These are phyloP conservation scores for Aspergillus chevalieri DNA, from an alignment of 2,329 filamentous ascomycete species.

Conservation along the genomic window DNA sequence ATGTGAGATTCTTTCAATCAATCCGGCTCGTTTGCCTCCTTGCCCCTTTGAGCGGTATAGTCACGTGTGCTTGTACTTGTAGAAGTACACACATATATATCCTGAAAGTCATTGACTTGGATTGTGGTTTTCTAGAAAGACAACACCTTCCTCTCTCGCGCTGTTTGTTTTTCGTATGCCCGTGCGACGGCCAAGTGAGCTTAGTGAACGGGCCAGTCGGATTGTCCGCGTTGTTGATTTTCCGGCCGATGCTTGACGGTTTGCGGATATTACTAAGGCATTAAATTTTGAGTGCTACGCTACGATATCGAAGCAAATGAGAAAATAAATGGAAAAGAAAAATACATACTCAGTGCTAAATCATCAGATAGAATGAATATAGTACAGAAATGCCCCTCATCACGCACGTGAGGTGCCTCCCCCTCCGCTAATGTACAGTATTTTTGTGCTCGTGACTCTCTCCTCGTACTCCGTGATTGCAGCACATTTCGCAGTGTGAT, in stretches of 20 bases:
- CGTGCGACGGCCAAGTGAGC: background rate
- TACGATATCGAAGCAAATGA: background rate
- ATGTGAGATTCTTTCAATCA: no score
- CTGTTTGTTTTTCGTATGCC: background rate
- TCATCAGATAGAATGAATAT: no score
- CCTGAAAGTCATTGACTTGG: no score
- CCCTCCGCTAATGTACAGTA: slow-evolving; percentile 1
- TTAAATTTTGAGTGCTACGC: no score
- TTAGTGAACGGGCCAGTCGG: background rate
- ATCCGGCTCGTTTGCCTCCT: no score
- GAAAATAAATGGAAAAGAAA: background rate
- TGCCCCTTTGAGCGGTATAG: background rate
- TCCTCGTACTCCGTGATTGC: background rate
- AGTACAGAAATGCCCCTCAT: background rate
- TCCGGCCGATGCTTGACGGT: background rate
- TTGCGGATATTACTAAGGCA: background rate
- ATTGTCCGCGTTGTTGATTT: background rate
- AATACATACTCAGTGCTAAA: no score
- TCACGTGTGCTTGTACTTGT: background rate
- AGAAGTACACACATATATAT: no score
- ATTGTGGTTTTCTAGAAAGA: background rate
- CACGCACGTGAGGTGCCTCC: background rate
- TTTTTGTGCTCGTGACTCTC: background rate
- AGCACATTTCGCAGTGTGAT: background rate
- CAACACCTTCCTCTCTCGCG: background rate